These are phyloP conservation scores for Pseudotsuga menziesii DNA, from an alignment of 75 land plant species.

Conservation along the genomic window DNA sequence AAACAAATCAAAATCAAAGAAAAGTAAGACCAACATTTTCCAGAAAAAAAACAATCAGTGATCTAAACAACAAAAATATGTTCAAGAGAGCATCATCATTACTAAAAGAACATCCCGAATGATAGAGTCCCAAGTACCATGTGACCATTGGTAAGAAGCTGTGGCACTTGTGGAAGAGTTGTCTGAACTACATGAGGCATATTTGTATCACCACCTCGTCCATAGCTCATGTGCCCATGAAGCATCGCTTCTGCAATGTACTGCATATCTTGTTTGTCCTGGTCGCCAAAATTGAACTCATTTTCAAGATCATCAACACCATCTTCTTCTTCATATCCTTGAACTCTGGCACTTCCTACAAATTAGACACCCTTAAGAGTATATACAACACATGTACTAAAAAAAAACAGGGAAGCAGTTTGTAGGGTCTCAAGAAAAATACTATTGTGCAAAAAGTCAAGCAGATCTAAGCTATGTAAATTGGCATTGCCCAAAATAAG, in stretches of 20 bases:
- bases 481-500: too few relatives aligned
- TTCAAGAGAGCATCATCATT: slow-evolving; percentile 42
- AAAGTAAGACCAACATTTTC: not conserved
- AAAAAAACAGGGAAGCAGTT: too few relatives aligned
- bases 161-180: slow-evolving; percentile 44
- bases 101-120: slow-evolving; percentile 29
- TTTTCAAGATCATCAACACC: too few relatives aligned
- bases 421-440: too few relatives aligned
- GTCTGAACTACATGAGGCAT: slow-evolving; percentile 28
- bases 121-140: slow-evolving; percentile 31
- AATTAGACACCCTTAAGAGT: too few relatives aligned
- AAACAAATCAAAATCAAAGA: slow-evolving; percentile 1
- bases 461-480: too few relatives aligned
- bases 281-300: slow-evolving; percentile 29
- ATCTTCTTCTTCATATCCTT: too few relatives aligned
- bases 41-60: slow-evolving; percentile 6
- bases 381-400: too few relatives aligned
- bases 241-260: slow-evolving; percentile 43
- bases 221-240: slow-evolving; percentile 54
- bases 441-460: too few relatives aligned
- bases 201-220: slow-evolving; percentile 37
- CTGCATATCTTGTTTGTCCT: slow-evolving; percentile 31
- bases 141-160: slow-evolving; percentile 80
- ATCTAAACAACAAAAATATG: slow-evolving; percentile 21
- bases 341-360: too few relatives aligned